Percentiles rank a stretch among this genome's conserved stretches.
These are phyloP conservation scores for Puccinia brachypodii DNA, from an alignment of 1,284 basidiomycete species.

Conservation along the genomic window DNA sequence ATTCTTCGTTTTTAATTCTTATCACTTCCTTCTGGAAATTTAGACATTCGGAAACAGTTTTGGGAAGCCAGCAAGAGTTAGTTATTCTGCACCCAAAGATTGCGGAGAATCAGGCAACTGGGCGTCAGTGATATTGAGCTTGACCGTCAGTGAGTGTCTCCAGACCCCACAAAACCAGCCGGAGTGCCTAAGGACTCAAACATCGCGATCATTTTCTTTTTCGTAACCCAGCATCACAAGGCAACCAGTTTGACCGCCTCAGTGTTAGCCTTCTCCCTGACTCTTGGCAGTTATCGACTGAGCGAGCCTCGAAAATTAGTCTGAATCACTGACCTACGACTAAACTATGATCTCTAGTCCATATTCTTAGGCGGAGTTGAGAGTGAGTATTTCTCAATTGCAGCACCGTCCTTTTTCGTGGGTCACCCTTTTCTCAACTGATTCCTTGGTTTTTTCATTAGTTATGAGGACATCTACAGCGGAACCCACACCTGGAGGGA, in stretches of 20 bases:
- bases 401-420: too few species aligned
- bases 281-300: background rate
- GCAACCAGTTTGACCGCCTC: conserved; percentile 45
- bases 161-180: background rate
- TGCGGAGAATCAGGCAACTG: conserved; percentile 33
- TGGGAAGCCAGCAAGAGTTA: conserved; percentile 32
- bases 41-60: conserved; percentile 41
- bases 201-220: background rate
- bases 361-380: conserved; percentile 45
- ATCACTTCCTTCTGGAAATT: background rate
- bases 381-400: conserved; percentile 23
- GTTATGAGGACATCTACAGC: conserved; percentile 47
- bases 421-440: too few species aligned
- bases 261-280: conserved; percentile 14
- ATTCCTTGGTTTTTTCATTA: background rate
- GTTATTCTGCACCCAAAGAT: conserved; percentile 26
- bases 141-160: conserved; percentile 34
- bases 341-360: conserved; percentile 9
- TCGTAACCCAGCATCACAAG: conserved; percentile 28
- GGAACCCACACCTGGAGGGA: conserved; percentile 31
- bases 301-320: background rate
- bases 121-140: conserved; percentile 36
- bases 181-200: background rate
- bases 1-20: background rate
- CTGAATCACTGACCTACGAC: background rate